Base-by-base conservation (phyloP, 768 basidiomycete genomes). In the Multifurca ochricompacta region DNA sequence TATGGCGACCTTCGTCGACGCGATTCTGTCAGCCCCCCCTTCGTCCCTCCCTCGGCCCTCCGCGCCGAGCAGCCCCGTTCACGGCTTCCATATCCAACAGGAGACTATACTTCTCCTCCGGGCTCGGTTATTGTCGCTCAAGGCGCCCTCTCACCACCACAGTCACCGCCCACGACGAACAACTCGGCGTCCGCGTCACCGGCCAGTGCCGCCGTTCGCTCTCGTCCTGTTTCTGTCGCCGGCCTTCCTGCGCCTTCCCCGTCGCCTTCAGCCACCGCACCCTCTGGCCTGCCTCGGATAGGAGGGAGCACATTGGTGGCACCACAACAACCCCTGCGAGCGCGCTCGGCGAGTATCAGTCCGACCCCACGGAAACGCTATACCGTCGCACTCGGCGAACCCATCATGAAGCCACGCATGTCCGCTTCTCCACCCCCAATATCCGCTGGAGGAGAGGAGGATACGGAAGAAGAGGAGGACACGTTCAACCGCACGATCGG, bases 301-400 rank as follows among this genome's bases (percentile, higher is more conserved):
- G 28, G 13, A 5, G 27, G n/a, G n/a, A n/a, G 0, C 19, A 27
- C 52, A 21, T 21, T 54, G 19, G 28, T 49, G 13, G 53, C 61
- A 0, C 53, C 59, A 2, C 50, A 62, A 9, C 71, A 79, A 3
- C 78, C 79, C 0, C 65, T 74, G 1, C 79, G 76, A 1, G 76
- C 71, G 40, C 71, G 81, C 18, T 76, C 74, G 14, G 70, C 74
- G 4, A 85, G 81, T 62, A 75, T 82, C 1, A 88, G 86, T 3
- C 87, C 90, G 2, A 70, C 78, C 0, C 69, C 74, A 1, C 71
- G 89, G 56, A 92, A 92, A 63, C 76, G 90, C 35, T 91, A 92
- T 64, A 91, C 90, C 0, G 89, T 91, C 30, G 89, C 90, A 0
- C 75, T 92, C 0, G 88, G 87, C 9, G 84, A 79, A 2, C 83